Percentiles rank a stretch among this genome's conserved stretches.
phyloP scores from a whole-genome alignment of 2,329 filamentous ascomycete species.

The Corynespora cassiicola region DNA sequence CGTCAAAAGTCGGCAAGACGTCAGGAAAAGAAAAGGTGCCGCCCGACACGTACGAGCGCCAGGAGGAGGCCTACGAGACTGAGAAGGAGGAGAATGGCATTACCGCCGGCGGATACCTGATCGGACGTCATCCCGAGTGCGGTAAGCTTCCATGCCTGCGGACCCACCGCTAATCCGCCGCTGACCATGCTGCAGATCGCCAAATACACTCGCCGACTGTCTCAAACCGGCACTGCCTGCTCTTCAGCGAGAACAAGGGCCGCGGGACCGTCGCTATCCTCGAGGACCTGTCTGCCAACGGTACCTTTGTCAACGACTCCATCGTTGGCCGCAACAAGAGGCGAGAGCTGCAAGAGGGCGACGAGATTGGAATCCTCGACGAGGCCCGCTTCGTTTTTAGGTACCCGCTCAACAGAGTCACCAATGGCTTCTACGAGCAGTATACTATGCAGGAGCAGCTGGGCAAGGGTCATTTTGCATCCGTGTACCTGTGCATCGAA shows the following conservation, averaged over 20 bases:
- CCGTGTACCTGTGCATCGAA: conserved; percentile 90
- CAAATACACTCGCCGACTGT: conserved; percentile 76
- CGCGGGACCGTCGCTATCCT: conserved; percentile 73
- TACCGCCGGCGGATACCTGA: conserved; percentile 82
- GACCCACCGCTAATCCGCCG: conserved; percentile 17
- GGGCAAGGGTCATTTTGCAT: conserved; percentile 94
- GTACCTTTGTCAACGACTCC: conserved; percentile 93
- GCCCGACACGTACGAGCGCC: conserved; percentile 62
- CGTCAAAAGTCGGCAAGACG: conserved; percentile 44
- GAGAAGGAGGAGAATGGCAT: conserved; percentile 59
- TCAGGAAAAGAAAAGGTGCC: conserved; percentile 53
- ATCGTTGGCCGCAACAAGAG: conserved; percentile 91
- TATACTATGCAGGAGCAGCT: conserved; percentile 85
- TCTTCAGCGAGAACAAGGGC: conserved; percentile 68
- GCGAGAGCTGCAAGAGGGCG: conserved; percentile 84
- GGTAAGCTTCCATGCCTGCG: conserved; percentile 73
- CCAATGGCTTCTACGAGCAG: conserved; percentile 82
- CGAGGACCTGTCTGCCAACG: conserved; percentile 94
- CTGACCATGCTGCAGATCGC: conserved; percentile 64
- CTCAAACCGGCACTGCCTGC: conserved; percentile 82
- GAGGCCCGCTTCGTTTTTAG: conserved; percentile 89
- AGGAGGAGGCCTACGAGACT: conserved; percentile 68
- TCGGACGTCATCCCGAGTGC: conserved; percentile 93
- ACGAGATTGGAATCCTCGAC: conserved; percentile 87
- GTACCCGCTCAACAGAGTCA: conserved; percentile 68